Conservation (phyloP, 352 stramenopile genomes). For the Peronospora belbahrii region DNA sequence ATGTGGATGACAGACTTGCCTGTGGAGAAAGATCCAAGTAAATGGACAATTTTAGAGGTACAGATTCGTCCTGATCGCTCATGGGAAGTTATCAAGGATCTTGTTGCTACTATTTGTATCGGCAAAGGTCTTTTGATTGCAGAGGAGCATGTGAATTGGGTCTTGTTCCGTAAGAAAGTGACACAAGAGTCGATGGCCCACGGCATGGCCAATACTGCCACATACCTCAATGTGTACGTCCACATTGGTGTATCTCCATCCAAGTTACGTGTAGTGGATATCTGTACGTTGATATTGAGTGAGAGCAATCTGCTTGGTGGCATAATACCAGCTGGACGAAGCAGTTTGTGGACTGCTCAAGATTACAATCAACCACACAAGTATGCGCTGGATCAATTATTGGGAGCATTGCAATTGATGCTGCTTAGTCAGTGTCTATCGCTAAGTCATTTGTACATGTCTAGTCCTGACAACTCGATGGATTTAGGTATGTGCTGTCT, state of each 20-base stretch:
- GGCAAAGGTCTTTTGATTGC: constrained; percentile 56
- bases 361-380: constrained; percentile 36
- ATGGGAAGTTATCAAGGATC: constrained; percentile 74
- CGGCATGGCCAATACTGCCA: constrained; percentile 55
- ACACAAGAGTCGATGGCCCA: constrained; percentile 50
- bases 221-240: constrained; percentile 69
- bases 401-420: constrained; percentile 61
- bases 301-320: constrained; percentile 62
- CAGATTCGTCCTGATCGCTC: constrained; percentile 60
- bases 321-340: constrained; percentile 35
- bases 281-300: constrained; percentile 53
- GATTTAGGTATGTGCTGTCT: constrained; percentile 34
- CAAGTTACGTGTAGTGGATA: constrained; percentile 67
- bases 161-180: constrained; percentile 70
- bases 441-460: constrained; percentile 70
- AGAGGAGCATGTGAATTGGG: constrained; percentile 42
- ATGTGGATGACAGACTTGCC: constrained; percentile 51
- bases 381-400: constrained; percentile 53
- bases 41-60: constrained; percentile 67
- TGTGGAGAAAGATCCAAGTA: constrained; percentile 48
- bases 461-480: constrained; percentile 59
- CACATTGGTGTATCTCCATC: constrained; percentile 64
- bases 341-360: constrained; percentile 27
- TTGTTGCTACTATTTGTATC: constrained; percentile 72
- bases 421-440: constrained; percentile 61